Percentiles rank a stretch among this genome's conserved stretches.
Evolutionary conservation across 2,329 filamentous ascomycete species (phyloP).

Genomic region (Scedosporium dehoogii): DNA sequence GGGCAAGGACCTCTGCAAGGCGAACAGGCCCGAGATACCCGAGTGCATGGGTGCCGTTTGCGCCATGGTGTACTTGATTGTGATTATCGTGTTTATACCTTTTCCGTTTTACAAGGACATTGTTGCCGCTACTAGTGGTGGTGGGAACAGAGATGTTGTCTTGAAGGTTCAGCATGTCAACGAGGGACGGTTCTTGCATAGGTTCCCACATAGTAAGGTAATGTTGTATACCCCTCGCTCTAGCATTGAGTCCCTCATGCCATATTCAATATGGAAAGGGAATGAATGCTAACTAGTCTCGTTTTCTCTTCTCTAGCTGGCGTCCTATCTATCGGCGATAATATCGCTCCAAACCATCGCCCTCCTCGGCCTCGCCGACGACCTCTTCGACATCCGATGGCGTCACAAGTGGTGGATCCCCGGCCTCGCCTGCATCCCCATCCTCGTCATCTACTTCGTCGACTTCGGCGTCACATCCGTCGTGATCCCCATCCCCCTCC

Average conservation of each 20-base stretch:
- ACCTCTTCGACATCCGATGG: conserved; percentile 97
- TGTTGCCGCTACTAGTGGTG: conserved; percentile 85
- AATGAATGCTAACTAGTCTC: background rate
- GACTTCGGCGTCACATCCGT: conserved; percentile 96
- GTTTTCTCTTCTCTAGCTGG: conserved; percentile 48
- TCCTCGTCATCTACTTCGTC: conserved; percentile 95
- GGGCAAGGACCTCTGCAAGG: conserved; percentile 75
- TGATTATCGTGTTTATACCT: conserved; percentile 85
- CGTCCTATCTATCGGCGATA: conserved; percentile 88
- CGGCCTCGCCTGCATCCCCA: conserved; percentile 82
- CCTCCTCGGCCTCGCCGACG: conserved; percentile 86
- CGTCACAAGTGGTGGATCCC: conserved; percentile 98
- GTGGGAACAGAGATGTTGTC: conserved; percentile 82
- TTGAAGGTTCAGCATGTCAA: conserved; percentile 64
- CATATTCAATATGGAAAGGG: background rate
- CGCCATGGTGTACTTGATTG: conserved; percentile 82
- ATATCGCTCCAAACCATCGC: conserved; percentile 86
- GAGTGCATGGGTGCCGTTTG: conserved; percentile 95
- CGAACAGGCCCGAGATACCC: conserved; percentile 64
- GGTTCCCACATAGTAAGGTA: conserved; percentile 92
- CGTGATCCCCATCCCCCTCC: conserved; percentile 77
- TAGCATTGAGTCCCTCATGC: background rate
- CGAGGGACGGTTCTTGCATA: conserved; percentile 75
- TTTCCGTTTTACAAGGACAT: conserved; percentile 99
- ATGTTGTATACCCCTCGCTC: background rate